phyloP scores from a whole-genome alignment of 129 eudicot genomes.

The Solidago caesia region DNA sequence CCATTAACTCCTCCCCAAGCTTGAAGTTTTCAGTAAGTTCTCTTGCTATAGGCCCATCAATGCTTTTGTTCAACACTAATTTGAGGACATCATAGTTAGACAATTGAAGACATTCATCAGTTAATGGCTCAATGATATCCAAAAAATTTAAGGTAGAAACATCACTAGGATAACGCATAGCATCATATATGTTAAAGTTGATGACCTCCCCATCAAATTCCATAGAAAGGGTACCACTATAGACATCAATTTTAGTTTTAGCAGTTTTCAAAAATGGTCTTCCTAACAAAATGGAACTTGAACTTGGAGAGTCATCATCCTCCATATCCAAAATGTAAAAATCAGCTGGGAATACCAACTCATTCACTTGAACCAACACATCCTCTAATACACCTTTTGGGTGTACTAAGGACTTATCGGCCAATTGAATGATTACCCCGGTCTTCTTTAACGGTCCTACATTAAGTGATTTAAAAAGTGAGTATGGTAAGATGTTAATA shows the following conservation, averaged over 20 bases:
- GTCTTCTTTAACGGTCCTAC: slow-evolving; percentile 9
- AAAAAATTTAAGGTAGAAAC: neutral
- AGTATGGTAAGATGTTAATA: neutral
- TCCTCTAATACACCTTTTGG: slow-evolving; percentile 20
- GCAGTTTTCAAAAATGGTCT: neutral
- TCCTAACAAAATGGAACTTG: neutral
- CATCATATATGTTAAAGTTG: neutral
- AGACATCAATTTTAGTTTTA: neutral
- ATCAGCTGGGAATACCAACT: neutral
- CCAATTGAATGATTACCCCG: slow-evolving; percentile 12
- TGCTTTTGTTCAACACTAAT: too few relatives aligned
- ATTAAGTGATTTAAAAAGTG: neutral
- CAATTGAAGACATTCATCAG: too few relatives aligned
- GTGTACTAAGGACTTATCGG: neutral
- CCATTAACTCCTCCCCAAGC: too few relatives aligned
- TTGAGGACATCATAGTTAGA: neutral
- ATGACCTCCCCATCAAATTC: neutral
- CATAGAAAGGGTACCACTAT: neutral
- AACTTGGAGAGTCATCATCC: neutral
- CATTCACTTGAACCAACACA: slow-evolving; percentile 6
- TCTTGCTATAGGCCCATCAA: too few relatives aligned
- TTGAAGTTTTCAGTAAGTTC: too few relatives aligned
- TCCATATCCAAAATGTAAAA: slow-evolving; percentile 11
- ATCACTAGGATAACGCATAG: neutral
- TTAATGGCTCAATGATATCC: neutral